Evolutionary conservation across 805 yeast species (phyloP), one percentile per base, ranked within the genome.

Genomic region (Starmera pachycereana): DNA sequence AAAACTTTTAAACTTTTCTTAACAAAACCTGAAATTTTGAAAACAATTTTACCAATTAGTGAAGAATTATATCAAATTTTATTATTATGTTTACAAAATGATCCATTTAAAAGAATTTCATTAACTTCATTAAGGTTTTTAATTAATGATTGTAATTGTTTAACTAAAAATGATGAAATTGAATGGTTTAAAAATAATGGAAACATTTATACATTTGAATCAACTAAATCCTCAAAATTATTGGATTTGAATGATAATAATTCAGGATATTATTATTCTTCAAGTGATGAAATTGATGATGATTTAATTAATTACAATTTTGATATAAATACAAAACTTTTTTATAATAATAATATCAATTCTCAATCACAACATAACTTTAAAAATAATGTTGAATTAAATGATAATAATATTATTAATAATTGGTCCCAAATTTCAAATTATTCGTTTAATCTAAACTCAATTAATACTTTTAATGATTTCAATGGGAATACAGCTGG

Each of bases 11-110:
- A 65, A 43, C 78, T 77, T 22, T 89, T 72, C 57, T 65, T 76
- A 30, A 63, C 70, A 37, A 74, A 77, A 46, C 69, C 76, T 11
- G 52, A 59, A 10, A 70, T 86, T 6, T 63, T 88, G 40, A 60
- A 68, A 52, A 70, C 73, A 40, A 86, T 88, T 28, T 62, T 88
- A 46, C 94, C 96, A 32, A 71, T 88, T 7, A 78, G 89, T 27
- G 54, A 61, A 14, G 81, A 80, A 45, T 66, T 86, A 40, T 78
- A 71, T 52, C 46, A 55, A 4, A 61, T 86, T 36, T 58, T 85
- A 35, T 56, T 45, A 3, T 50, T 52, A 25, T 51, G 65, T 6
- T 44, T 64, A 33, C 51, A 45, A 35, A 43, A 56, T 30, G 58
- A 61, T 32, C 68, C 69, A 25, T 50, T 46, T 14, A 49, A 57